These are phyloP conservation scores for Phlyctochytrium bullatum DNA, from an alignment of 192 early-diverging fungal genomes.

Conservation along the genomic window DNA sequence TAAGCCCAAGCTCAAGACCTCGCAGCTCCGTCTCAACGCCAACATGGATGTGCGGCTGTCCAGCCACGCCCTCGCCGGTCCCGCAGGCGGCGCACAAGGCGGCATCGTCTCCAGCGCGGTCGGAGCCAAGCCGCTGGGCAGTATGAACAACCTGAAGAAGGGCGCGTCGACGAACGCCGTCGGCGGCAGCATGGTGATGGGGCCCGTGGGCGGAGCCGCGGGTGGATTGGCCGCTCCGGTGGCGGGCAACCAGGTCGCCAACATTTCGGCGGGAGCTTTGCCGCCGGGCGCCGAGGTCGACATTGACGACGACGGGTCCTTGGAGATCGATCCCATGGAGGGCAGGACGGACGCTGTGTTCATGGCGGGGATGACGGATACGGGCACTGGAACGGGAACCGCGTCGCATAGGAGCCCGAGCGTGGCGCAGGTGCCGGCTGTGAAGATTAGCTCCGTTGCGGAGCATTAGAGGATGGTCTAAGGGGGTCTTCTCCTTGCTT, in stretches of 20 bases:
- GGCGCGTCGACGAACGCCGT: not conserved
- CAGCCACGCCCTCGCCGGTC: not conserved
- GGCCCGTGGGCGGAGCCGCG: not conserved
- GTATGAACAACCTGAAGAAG: not conserved
- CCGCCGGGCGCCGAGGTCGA: not conserved
- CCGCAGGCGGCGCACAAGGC: not conserved
- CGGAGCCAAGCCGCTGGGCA: not conserved
- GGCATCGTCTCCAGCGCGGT: not conserved
- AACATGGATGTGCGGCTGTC: not conserved
- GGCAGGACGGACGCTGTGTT: not conserved
- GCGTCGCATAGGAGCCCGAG: not conserved
- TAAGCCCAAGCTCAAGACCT: constrained; percentile 35
- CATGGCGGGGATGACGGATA: not conserved
- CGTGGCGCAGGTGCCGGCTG: no score
- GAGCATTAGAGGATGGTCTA: no score
- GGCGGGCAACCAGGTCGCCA: not conserved
- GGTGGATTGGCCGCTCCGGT: not conserved
- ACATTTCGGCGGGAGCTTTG: not conserved
- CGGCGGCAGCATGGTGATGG: not conserved
- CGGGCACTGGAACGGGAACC: not conserved
- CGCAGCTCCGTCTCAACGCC: not conserved
- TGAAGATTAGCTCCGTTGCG: no score
- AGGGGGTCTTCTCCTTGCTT: no score
- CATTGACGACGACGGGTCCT: not conserved
- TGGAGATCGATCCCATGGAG: constrained; percentile 3